Evolutionary conservation across 805 yeast genomes (phyloP), one percentile per base, ranked within the genome.

Genomic region (Teunomyces lycoperdinae): DNA sequence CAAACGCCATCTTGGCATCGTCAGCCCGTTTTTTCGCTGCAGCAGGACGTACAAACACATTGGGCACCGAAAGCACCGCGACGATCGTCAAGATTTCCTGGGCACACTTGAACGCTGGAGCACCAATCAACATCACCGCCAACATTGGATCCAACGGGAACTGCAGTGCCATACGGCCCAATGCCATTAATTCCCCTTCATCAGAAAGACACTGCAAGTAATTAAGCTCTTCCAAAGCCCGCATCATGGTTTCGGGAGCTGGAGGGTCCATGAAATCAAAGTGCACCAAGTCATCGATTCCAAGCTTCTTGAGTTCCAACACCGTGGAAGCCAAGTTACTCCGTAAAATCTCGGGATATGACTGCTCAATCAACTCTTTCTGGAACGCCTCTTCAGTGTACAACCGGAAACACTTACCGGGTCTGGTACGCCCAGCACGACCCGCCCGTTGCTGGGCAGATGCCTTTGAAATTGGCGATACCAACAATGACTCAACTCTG

Each of bases 251-350:
- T 68, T 92, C 99, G 8, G 99, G 99, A 2, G 98, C 98, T 10
- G 99, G 99, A 6, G 99, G 98, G 63, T 92, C 99, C 96, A 92
- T 92, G 64, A 94, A 92, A 66, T 94, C 99, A 63, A 92, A 92
- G 70, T 92, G 98, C 34, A 94, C 99, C 61, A 92, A 80, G 70
- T 92, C 98, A 63, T 94, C 96, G 54, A 92, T 80, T 10, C 98
- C 98, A 54, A 94, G 79, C 68, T 94, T 94, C 66, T 94, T 94
- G 67, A 92, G 77, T 65, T 94, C 96, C 53, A 92, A 72, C 31
- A 92, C 98, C 0, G 97, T 94, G 20, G 90, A 85, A 5, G 97
- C 85, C 61, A 92, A 78, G 69, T 92, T 92, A 50, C 92, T 85
- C 63, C 98, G 78, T 63, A 94, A 75, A 66, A 92, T 91, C 70